These are phyloP conservation scores for Paramecium tetraurelia DNA, from an alignment of 73 alveolate species.

Conservation along the genomic window DNA sequence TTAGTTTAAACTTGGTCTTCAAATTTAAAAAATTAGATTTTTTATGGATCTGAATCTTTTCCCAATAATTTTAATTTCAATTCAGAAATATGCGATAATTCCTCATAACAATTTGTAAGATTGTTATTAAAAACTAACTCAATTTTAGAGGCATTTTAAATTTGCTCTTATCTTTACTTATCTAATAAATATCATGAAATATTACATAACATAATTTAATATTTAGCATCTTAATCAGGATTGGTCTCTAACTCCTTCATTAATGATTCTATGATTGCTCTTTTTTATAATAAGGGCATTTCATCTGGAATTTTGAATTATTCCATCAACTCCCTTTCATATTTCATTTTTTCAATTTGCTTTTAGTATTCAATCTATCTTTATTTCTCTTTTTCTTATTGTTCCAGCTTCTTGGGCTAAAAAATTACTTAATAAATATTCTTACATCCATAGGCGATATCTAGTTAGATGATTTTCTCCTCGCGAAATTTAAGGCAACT, in stretches of 20 bases:
- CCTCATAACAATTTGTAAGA: background rate
- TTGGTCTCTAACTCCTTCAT: background rate
- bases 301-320: background rate
- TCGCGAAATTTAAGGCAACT: background rate
- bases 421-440: background rate
- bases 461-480: background rate
- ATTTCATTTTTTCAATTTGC: conserved; percentile 9
- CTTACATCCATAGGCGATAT: conserved; percentile 18
- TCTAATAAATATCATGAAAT: background rate
- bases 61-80: background rate
- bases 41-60: background rate
- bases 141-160: background rate
- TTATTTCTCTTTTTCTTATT: conserved; percentile 7
- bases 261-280: background rate
- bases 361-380: conserved; percentile 13
- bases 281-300: conserved; percentile 15
- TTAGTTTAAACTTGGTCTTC: background rate
- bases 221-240: conserved; percentile 24
- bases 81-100: background rate
- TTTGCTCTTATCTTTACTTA: background rate
- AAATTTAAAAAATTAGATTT: background rate
- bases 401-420: background rate
- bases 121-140: background rate
- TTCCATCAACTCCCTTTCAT: conserved; percentile 12
- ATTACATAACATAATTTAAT: background rate